A percentile compares a stretch with the other conserved stretches of the same genome.
phyloP scores from a whole-genome alignment of 2,329 filamentous ascomycete species.

The Colletotrichum neosansevieriae region DNA sequence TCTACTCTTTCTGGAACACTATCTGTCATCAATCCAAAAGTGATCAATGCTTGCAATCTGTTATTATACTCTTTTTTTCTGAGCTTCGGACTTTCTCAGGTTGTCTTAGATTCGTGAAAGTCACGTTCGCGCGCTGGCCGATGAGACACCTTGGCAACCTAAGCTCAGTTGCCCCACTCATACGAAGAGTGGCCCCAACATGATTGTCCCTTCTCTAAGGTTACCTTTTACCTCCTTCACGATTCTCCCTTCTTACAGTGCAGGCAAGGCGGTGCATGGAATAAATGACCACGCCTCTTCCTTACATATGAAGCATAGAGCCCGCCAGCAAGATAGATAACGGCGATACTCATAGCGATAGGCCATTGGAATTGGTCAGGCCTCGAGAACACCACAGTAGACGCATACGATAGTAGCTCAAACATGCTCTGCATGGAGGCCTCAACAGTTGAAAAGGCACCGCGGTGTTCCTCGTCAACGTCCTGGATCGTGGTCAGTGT shows the following conservation, averaged over 20 bases:
- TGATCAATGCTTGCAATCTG: too few relatives aligned
- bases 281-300: slow-evolving; percentile 49
- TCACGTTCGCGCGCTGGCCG: slow-evolving; percentile 17
- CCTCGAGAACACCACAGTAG: slow-evolving; percentile 10
- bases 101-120: not conserved
- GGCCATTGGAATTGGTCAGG: slow-evolving; percentile 32
- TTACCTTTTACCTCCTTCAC: not conserved
- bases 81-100: too few relatives aligned
- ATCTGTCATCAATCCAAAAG: too few relatives aligned
- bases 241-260: slow-evolving; percentile 11
- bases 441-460: slow-evolving; percentile 25
- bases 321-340: slow-evolving; percentile 41
- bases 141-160: not conserved
- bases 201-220: too few relatives aligned
- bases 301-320: slow-evolving; percentile 49
- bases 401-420: slow-evolving; percentile 21
- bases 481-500: not conserved
- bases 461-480: slow-evolving; percentile 7
- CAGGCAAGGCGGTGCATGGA: slow-evolving; percentile 44
- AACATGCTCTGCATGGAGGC: slow-evolving; percentile 19
- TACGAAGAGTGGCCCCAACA: not conserved
- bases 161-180: not conserved
- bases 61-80: too few relatives aligned
- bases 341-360: not conserved
- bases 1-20: too few relatives aligned